Evolutionary conservation across 1,284 basidiomycete genomes (phyloP), one percentile per base, ranked within the genome.

Genomic region (Sphaerobolus stellatus): DNA sequence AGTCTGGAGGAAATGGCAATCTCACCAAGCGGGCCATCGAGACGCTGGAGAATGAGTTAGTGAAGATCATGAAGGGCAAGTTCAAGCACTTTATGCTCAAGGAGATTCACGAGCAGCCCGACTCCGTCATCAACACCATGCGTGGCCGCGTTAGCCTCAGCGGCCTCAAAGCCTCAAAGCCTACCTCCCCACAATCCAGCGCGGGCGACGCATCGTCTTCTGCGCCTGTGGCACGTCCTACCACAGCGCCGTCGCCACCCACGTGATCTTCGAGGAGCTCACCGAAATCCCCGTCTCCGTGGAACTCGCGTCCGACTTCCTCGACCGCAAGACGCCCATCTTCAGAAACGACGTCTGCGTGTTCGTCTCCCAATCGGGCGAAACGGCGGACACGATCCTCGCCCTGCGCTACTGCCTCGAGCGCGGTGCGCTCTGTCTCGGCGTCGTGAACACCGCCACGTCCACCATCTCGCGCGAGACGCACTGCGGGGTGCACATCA

Each of bases 81-180:
- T 99, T 98, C 71, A 93, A 96, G 71, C 95, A 97, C 74, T 99
- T 99, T 75, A 99, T 99, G 97, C 97, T 99, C 74, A 99, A 99
- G 80, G 97, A 99, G 75, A 99, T 99, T 68, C 99, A 97, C 81
- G 97, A 99, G 72, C 97, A 99, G 75, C 97, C 96, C 58, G 97
- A 99, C 70, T 98, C 94, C 46, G 97, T 99, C 62, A 94, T 99
- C 75, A 99, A 99, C 83, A 99, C 97, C 51, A 99, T 99, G 97
- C 92, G 97, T 84, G 97, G 97, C 61, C 93, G 97, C 66, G 92
- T 99, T 79, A 99, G 98, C 84, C 99, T 99, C 70, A 97, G 99
- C 71, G 86, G 22, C 88, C 99, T 48, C 97, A 97, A 71, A 97
- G 97, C 54, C 82, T 99, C 56, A 91, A 94, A 61, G 90, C 90